These are phyloP conservation scores for Neonothopanus nambi DNA, from an alignment of 1,284 basidiomycete species.

Conservation along the genomic window DNA sequence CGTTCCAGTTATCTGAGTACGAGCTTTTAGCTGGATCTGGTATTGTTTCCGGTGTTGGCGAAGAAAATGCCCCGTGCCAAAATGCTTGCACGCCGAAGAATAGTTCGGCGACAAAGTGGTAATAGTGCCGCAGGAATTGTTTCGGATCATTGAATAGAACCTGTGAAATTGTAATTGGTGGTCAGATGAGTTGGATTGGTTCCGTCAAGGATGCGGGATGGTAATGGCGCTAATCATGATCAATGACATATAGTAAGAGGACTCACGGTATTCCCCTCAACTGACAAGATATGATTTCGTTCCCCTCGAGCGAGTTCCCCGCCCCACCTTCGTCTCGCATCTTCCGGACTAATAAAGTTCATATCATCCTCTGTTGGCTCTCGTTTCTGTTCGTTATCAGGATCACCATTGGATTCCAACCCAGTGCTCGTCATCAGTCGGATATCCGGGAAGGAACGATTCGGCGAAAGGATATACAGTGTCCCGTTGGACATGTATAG, in stretches of 20 bases:
- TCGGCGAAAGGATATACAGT: slow-evolving; percentile 61
- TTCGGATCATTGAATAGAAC: slow-evolving; percentile 65
- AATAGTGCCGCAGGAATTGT: slow-evolving; percentile 80
- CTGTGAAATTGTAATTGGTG: slow-evolving; percentile 28
- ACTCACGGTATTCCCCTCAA: slow-evolving; percentile 70
- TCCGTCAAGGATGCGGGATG: no score
- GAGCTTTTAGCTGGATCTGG: neutral
- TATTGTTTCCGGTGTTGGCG: slow-evolving; percentile 22
- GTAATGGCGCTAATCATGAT: no score
- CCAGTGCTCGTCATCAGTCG: slow-evolving; percentile 71
- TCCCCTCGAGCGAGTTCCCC: slow-evolving; percentile 31
- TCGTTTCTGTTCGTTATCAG: slow-evolving; percentile 63
- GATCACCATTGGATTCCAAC: slow-evolving; percentile 54
- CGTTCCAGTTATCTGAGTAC: slow-evolving; percentile 1
- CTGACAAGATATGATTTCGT: slow-evolving; percentile 56
- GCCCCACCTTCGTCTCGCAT: slow-evolving; percentile 68
- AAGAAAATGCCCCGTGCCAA: slow-evolving; percentile 54
- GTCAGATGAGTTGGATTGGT: neutral
- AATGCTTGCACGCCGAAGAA: slow-evolving; percentile 73
- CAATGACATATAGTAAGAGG: neutral
- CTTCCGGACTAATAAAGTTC: slow-evolving; percentile 55
- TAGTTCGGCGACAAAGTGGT: slow-evolving; percentile 81
- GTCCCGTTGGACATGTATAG: slow-evolving; percentile 81
- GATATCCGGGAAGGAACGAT: slow-evolving; percentile 54
- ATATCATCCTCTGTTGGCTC: slow-evolving; percentile 67